Evolutionary conservation across 2,329 filamentous ascomycete genomes (phyloP).

Genomic region (Botryotinia convoluta): DNA sequence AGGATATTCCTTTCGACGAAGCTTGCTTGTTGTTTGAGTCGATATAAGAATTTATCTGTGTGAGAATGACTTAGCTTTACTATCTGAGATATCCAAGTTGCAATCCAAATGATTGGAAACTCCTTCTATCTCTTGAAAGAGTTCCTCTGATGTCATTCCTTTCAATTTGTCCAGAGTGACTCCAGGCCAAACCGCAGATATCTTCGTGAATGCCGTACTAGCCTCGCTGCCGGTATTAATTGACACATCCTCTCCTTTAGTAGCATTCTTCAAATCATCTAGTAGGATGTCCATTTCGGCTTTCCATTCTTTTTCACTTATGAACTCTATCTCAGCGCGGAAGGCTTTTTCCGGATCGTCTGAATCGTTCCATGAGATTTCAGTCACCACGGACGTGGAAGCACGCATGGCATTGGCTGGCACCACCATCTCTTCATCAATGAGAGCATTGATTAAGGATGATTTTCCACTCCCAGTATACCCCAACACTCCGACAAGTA

Average conservation of each 20-base stretch:
- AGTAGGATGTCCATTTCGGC: neutral
- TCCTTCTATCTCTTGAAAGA: neutral
- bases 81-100: neutral
- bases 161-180: neutral
- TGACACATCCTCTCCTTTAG: neutral
- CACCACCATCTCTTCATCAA: slow-evolving; percentile 9
- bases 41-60: too few species aligned
- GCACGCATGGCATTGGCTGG: slow-evolving; percentile 6
- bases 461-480: slow-evolving; percentile 10
- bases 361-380: slow-evolving; percentile 11
- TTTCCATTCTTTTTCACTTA: neutral
- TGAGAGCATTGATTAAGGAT: slow-evolving; percentile 11
- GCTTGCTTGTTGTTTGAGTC: neutral
- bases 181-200: slow-evolving; percentile 6
- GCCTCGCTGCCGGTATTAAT: neutral
- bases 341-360: neutral
- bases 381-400: neutral
- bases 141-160: neutral
- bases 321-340: slow-evolving; percentile 12
- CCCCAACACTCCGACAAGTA: neutral
- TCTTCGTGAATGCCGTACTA: neutral
- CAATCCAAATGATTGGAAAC: neutral
- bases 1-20: neutral
- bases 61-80: neutral
- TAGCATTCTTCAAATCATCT: neutral